A percentile compares a stretch with the other conserved stretches of the same genome.
phyloP scores from a whole-genome alignment of 495 filamentous ascomycete species.

The Penicillium taxi region DNA sequence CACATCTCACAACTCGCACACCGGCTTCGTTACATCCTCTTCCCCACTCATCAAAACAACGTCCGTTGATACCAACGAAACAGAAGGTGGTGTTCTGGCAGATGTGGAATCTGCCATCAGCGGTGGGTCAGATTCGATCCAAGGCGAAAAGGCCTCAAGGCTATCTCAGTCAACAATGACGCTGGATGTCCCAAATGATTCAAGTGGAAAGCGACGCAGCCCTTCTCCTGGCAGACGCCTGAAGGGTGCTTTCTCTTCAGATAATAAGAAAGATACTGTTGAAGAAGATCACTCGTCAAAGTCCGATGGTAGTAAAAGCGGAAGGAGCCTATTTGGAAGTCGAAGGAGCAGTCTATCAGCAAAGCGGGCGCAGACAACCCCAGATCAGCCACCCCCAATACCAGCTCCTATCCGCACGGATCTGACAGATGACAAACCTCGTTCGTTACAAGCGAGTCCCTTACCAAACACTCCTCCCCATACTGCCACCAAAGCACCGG shows the following conservation, averaged over 20 bases:
- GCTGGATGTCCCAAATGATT: conserved; percentile 26
- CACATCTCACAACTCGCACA: conserved; percentile 66
- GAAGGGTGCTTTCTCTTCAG: conserved; percentile 38
- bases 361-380: conserved; percentile 26
- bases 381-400: conserved; percentile 23
- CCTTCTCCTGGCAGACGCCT: conserved; percentile 38
- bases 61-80: conserved; percentile 31
- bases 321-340: conserved; percentile 24
- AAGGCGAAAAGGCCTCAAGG: conserved; percentile 14
- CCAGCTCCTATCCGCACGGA: conserved; percentile 34
- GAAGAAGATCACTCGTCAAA: conserved; percentile 39
- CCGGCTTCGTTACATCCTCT: conserved; percentile 72
- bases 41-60: conserved; percentile 66
- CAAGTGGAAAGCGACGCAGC: conserved; percentile 29
- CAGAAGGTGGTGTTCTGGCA: conserved; percentile 11
- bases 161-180: conserved; percentile 20
- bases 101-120: conserved; percentile 28
- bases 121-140: conserved; percentile 21
- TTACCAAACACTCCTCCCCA: conserved; percentile 39
- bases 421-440: conserved; percentile 22
- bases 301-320: conserved; percentile 25
- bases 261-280: conserved; percentile 28
- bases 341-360: conserved; percentile 37
- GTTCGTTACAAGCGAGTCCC: conserved; percentile 17
- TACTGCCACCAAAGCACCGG: conserved; percentile 34